Evolutionary conservation across 2,329 filamentous ascomycete species (phyloP).

Genomic region (Alternaria burnsii): DNA sequence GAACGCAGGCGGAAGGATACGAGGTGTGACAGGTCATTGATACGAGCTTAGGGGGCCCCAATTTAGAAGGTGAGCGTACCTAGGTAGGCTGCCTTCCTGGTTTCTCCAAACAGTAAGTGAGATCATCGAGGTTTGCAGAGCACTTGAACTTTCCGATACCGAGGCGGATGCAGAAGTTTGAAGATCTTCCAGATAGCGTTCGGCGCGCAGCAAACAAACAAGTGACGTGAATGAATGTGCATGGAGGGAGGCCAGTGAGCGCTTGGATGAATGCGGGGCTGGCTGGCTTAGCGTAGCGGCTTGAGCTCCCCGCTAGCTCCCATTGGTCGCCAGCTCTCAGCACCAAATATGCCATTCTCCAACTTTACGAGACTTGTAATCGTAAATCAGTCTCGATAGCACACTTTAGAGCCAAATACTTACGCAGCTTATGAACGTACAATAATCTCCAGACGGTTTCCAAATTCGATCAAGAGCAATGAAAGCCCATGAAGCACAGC

Average conservation of each 20-base stretch:
- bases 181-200: neutral
- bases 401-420: neutral
- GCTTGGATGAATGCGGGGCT: neutral
- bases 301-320: neutral
- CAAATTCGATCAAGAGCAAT: neutral
- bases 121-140: neutral
- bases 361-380: neutral
- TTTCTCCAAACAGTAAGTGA: neutral
- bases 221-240: neutral
- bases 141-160: neutral
- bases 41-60: neutral
- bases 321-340: neutral
- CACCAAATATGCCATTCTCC: neutral
- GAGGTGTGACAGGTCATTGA: neutral
- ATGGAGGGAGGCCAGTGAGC: neutral
- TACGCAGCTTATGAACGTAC: neutral
- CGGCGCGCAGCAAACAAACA: neutral
- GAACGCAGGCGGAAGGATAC: neutral
- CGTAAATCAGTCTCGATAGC: neutral
- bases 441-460: neutral
- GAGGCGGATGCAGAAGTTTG: neutral
- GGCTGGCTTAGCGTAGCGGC: neutral
- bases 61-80: conserved; percentile 3
- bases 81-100: neutral
- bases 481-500: neutral